Conservation (phyloP, 805 yeast genomes). For the Cyberlindnera veronae region DNA sequence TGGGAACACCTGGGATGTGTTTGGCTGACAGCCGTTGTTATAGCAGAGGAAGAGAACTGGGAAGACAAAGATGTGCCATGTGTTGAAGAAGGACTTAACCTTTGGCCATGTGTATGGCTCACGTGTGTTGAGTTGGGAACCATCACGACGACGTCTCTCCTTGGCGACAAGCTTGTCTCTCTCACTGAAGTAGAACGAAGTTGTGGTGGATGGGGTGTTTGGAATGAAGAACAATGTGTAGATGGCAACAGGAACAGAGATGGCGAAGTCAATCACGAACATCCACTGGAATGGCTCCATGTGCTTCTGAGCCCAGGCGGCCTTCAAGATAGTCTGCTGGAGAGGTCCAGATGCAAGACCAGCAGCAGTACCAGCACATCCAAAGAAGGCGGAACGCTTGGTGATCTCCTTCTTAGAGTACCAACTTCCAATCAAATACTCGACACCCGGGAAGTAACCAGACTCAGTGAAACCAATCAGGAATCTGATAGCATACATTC, state of each 20-base stretch:
- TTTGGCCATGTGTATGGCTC: conserved; percentile 40
- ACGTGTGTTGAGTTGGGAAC: conserved; percentile 42
- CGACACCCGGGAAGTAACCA: conserved; percentile 31
- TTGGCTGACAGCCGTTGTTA: too few species aligned
- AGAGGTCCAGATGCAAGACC: conserved; percentile 33
- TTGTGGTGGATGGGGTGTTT: conserved; percentile 32
- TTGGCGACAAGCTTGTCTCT: conserved; percentile 40
- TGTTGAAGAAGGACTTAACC: too few species aligned
- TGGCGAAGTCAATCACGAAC: conserved; percentile 42
- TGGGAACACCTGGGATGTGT: too few species aligned
- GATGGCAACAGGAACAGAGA: conserved; percentile 39
- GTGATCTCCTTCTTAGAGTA: conserved; percentile 32
- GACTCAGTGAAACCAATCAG: conserved; percentile 43
- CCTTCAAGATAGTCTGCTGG: conserved; percentile 31
- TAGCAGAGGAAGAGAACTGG: too few species aligned
- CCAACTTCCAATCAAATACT: too few species aligned
- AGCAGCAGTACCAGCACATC: conserved; percentile 31
- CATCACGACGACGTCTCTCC: conserved; percentile 41
- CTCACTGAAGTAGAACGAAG: conserved; percentile 38
- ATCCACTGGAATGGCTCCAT: conserved; percentile 39
- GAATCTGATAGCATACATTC: conserved; percentile 35
- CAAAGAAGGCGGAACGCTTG: conserved; percentile 33
- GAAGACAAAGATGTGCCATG: too few species aligned
- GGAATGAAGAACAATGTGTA: conserved; percentile 36
- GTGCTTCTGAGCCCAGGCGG: conserved; percentile 12